Evolutionary conservation across 257 asterid genomes (phyloP).

Genomic region (Fraxinus quadrangulata): DNA sequence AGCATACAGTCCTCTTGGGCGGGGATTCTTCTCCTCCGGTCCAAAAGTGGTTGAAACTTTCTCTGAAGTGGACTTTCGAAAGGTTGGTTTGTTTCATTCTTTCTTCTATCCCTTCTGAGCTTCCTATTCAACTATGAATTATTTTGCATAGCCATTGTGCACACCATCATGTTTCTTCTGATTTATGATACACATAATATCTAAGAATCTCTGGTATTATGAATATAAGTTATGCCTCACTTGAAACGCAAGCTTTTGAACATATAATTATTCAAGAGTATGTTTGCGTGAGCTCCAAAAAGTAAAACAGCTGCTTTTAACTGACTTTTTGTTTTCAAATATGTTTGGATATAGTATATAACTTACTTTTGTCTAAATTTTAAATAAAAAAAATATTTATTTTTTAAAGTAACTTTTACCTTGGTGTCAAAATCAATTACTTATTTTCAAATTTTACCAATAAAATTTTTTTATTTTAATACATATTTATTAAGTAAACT

Average conservation of each 20-base stretch:
- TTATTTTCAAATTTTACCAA: no score
- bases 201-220: background rate
- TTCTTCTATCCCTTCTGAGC: background rate
- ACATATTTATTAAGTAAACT: no score
- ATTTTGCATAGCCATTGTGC: background rate
- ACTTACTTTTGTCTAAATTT: no score
- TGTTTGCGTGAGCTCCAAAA: no score
- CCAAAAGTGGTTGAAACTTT: constrained; percentile 38
- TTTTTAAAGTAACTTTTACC: no score
- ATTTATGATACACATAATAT: background rate
- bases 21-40: constrained; percentile 55
- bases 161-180: background rate
- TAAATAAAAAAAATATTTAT: no score
- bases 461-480: no score
- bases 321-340: no score
- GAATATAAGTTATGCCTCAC: background rate
- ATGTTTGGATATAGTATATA: no score
- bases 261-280: no score
- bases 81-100: constrained; percentile 24
- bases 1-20: constrained; percentile 57
- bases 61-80: constrained; percentile 38
- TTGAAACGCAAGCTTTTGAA: background rate
- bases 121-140: background rate
- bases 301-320: no score
- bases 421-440: no score